These are phyloP conservation scores for Carex arenaria DNA, from an alignment of 202 grass and related monocot species.

Conservation along the genomic window DNA sequence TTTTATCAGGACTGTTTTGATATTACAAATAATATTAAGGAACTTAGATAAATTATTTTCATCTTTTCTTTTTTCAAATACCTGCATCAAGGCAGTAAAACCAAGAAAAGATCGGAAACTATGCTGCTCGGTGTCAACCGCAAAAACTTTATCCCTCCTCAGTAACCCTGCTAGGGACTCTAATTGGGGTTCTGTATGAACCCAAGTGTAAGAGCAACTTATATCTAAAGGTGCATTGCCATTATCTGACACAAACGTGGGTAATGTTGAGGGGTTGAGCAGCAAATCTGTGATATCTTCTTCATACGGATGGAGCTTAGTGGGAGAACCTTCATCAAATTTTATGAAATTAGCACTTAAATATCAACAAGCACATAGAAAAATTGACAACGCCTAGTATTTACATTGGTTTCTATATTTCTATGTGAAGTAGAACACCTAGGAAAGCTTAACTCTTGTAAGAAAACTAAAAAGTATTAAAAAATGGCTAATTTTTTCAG, in stretches of 20 bases:
- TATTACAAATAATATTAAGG: neutral
- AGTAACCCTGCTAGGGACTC: slow-evolving; percentile 44
- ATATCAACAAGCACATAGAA: neutral
- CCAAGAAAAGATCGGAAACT: slow-evolving; percentile 90
- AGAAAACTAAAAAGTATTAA: no score
- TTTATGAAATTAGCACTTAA: neutral
- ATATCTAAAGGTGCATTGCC: slow-evolving; percentile 34
- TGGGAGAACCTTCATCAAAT: slow-evolving; percentile 36
- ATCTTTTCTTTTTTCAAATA: slow-evolving; percentile 18
- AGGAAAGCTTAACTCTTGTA: neutral
- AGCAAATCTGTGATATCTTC: slow-evolving; percentile 70
- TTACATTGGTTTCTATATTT: neutral
- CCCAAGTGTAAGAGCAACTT: slow-evolving; percentile 53
- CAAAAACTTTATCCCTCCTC: slow-evolving; percentile 47
- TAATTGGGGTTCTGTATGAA: slow-evolving; percentile 67
- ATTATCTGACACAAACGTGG: slow-evolving; percentile 21
- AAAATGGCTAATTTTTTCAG: neutral
- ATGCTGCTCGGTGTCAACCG: slow-evolving; percentile 95
- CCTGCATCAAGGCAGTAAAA: slow-evolving; percentile 95
- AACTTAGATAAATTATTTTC: neutral
- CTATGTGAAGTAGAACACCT: neutral
- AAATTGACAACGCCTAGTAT: neutral
- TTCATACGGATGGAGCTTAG: slow-evolving; percentile 69
- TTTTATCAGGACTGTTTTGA: neutral
- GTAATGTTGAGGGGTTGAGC: slow-evolving; percentile 33